These are phyloP conservation scores for Pestalotiopsis sp. DNA, from an alignment of 2,329 filamentous ascomycete genomes.

Conservation along the genomic window DNA sequence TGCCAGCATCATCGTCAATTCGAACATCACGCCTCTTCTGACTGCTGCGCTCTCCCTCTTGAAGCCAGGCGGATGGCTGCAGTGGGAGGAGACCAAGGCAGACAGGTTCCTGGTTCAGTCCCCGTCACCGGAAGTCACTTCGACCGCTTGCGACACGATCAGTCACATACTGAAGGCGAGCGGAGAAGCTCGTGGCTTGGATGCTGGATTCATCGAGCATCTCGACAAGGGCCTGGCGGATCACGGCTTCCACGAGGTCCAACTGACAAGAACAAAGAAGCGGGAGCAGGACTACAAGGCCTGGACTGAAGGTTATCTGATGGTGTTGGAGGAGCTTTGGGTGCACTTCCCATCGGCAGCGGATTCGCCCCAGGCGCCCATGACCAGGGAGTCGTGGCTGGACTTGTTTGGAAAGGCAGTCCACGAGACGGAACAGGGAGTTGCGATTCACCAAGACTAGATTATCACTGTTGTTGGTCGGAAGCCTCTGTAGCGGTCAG, in stretches of 20 bases:
- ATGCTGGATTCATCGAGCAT: conserved; percentile 10
- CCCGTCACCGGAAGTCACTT: background rate
- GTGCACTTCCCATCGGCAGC: conserved; percentile 20
- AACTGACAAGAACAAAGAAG: background rate
- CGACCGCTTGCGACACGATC: conserved; percentile 16
- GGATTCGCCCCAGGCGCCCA: conserved; percentile 15
- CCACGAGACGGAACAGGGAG: conserved; percentile 25
- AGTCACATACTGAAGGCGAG: conserved; percentile 11
- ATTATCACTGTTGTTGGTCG: background rate
- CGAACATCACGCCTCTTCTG: conserved; percentile 15
- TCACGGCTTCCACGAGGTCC: conserved; percentile 15
- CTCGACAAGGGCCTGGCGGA: conserved; percentile 14
- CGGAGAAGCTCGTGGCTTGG: conserved; percentile 12
- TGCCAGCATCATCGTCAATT: conserved; percentile 16
- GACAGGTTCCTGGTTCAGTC: conserved; percentile 17
- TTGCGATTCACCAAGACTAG: conserved; percentile 17
- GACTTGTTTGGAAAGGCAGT: conserved; percentile 21
- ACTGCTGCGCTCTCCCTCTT: conserved; percentile 16
- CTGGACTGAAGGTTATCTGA: conserved; percentile 28
- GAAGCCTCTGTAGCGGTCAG: background rate
- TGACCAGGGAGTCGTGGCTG: conserved; percentile 21
- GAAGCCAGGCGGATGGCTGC: conserved; percentile 26
- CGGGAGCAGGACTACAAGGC: conserved; percentile 21
- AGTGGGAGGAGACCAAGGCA: conserved; percentile 24
- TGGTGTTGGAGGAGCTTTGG: conserved; percentile 26